These are phyloP conservation scores for Chlamydomonas sp. DNA, from an alignment of 139 green algal species.

Conservation along the genomic window DNA sequence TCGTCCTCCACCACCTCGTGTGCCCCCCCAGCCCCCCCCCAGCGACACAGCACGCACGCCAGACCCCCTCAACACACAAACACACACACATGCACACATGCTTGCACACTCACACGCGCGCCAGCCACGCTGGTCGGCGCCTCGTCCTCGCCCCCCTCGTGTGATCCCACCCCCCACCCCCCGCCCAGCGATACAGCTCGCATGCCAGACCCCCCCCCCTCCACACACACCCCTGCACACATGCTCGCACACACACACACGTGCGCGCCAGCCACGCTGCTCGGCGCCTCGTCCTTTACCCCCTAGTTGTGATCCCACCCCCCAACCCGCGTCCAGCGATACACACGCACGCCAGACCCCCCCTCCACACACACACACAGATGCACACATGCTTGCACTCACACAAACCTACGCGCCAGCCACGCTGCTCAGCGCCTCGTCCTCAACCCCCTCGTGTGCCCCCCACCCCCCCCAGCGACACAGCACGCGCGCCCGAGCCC, in stretches of 20 bases:
- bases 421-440: conserved; percentile 15
- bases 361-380: neutral
- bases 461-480: too few species aligned
- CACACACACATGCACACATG: too few species aligned
- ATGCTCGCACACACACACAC: neutral
- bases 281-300: conserved; percentile 24
- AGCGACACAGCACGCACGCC: neutral
- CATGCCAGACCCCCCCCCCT: too few species aligned
- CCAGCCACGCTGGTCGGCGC: too few species aligned
- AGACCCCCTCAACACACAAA: too few species aligned
- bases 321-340: too few species aligned
- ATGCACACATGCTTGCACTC: neutral
- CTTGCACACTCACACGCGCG: too few species aligned
- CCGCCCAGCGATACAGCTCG: too few species aligned
- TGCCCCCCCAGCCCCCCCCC: neutral
- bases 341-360: neutral
- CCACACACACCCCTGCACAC: too few species aligned
- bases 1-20: conserved; percentile 29
- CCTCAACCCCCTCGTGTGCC: conserved; percentile 24
- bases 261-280: neutral
- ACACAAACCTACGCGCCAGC: neutral
- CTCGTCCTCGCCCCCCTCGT: too few species aligned
- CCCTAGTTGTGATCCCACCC: conserved; percentile 10
- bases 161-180: too few species aligned
- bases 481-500: too few species aligned